Evolutionary conservation across 1,284 basidiomycete genomes (phyloP).

Genomic region (Anthracocystis panici-leucophaei): DNA sequence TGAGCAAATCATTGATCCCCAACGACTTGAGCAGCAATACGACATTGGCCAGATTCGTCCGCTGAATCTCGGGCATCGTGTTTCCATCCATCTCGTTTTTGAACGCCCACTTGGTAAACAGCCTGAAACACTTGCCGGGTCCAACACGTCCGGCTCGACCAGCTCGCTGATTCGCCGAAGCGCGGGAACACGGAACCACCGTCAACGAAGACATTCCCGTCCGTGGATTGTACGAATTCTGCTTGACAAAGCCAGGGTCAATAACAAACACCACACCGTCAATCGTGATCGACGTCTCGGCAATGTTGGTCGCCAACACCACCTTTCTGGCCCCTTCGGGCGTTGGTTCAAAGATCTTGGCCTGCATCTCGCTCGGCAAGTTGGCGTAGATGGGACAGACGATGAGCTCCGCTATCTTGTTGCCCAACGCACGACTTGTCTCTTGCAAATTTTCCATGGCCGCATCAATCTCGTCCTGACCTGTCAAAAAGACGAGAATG

Average conservation of each 20-base stretch:
- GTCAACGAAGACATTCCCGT: slow-evolving; percentile 67
- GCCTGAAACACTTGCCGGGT: slow-evolving; percentile 95
- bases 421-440: slow-evolving; percentile 91
- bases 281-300: slow-evolving; percentile 72
- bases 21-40: slow-evolving; percentile 76
- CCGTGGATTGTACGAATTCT: slow-evolving; percentile 69
- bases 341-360: slow-evolving; percentile 98
- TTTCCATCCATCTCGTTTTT: slow-evolving; percentile 76
- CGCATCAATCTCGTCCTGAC: slow-evolving; percentile 98
- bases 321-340: slow-evolving; percentile 92
- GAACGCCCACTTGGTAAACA: slow-evolving; percentile 78
- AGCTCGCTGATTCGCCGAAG: slow-evolving; percentile 95
- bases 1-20: slow-evolving; percentile 76
- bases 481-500: slow-evolving; percentile 96
- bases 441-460: slow-evolving; percentile 92
- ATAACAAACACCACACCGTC: slow-evolving; percentile 69
- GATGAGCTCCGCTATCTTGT: slow-evolving; percentile 93
- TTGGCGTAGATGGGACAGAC: slow-evolving; percentile 99
- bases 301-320: slow-evolving; percentile 97
- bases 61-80: slow-evolving; percentile 75
- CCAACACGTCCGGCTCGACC: slow-evolving; percentile 97
- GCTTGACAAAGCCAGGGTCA: slow-evolving; percentile 69
- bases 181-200: slow-evolving; percentile 81
- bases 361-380: slow-evolving; percentile 97
- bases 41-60: slow-evolving; percentile 73